Base-by-base conservation (phyloP, 345 rosid species). In the Angophora floribunda region DNA sequence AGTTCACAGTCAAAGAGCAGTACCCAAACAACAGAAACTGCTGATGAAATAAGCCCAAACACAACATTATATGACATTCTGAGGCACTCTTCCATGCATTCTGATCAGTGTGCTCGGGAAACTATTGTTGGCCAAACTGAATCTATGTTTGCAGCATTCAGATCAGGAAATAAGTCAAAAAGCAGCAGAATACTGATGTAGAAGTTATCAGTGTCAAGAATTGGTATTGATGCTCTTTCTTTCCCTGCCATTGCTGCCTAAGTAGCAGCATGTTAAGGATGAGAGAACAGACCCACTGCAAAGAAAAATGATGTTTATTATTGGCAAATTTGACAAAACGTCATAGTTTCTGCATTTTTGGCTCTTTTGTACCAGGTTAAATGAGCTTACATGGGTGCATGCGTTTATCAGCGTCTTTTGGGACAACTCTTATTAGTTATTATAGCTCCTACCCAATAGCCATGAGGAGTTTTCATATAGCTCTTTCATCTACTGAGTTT, bases 81-180 rank as follows among this genome's bases (percentile, higher is more conserved):
- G 87, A 93, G 94, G 91, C 90, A 92, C 86, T 92, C 99, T 44
- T 94, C 97, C 13, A 67, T 88, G 89, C 89, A 93, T 57, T 90
- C 95, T 49, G 90, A 91, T 85, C 90, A 89, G 53, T 86, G 90
- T 87, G 89, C 88, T 88, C 45, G 85, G 15, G 90, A 92, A 75
- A 90, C 86, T n/a, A 86, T 90, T 89, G 91, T 89, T 88, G 89
- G 85, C 89, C 94, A 92, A 85, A 91, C 93, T n/a, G 95, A 95
- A 89, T 94, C 96, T 52, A 91, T 98, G 87, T 95, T 95, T 91
- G 93, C 97, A 89, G 95, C 99, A 41, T 98, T 98, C 92, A 95
- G 95, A 87, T 32, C 96, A 93, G 98, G 94, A 45, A 92, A 90
- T 89, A 95, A 93, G 88, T 70, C 90, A 21, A 67, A 89, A 24